Conservation (phyloP, 495 filamentous ascomycete species). For the Paragyromitra xinjiangensis region DNA sequence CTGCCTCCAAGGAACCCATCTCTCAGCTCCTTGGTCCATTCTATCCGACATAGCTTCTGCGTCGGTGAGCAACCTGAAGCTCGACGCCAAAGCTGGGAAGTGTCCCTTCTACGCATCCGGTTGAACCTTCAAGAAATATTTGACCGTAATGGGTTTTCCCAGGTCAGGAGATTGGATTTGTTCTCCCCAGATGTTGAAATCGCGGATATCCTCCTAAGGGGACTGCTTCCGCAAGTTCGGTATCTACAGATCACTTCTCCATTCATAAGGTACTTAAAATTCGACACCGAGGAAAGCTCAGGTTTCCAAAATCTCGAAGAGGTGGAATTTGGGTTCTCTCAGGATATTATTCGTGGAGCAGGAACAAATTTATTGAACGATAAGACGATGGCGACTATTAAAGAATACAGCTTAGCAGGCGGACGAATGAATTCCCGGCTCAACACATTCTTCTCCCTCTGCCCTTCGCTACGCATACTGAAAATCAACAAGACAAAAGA, state of each 20-base stretch:
- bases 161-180: conserved; percentile 41
- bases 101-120: conserved; percentile 31
- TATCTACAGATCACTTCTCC: conserved; percentile 43
- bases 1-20: conserved; percentile 35
- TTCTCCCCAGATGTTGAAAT: conserved; percentile 43
- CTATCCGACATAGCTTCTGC: conserved; percentile 37
- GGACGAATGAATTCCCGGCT: conserved; percentile 39
- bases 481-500: conserved; percentile 46
- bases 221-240: conserved; percentile 41
- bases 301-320: conserved; percentile 35
- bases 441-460: conserved; percentile 42
- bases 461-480: conserved; percentile 37
- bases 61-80: conserved; percentile 13
- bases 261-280: conserved; percentile 27
- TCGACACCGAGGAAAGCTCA: conserved; percentile 4
- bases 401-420: conserved; percentile 12
- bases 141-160: conserved; percentile 45
- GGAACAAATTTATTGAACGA: conserved; percentile 6
- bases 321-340: conserved; percentile 38
- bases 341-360: conserved; percentile 12
- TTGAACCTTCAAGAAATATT: conserved; percentile 38
- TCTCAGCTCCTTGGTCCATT: conserved; percentile 45
- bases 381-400: neutral
- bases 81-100: conserved; percentile 40
- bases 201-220: conserved; percentile 48